Evolutionary conservation across 495 filamentous ascomycete species (phyloP).

Genomic region (Podospora pseudoanserina): DNA sequence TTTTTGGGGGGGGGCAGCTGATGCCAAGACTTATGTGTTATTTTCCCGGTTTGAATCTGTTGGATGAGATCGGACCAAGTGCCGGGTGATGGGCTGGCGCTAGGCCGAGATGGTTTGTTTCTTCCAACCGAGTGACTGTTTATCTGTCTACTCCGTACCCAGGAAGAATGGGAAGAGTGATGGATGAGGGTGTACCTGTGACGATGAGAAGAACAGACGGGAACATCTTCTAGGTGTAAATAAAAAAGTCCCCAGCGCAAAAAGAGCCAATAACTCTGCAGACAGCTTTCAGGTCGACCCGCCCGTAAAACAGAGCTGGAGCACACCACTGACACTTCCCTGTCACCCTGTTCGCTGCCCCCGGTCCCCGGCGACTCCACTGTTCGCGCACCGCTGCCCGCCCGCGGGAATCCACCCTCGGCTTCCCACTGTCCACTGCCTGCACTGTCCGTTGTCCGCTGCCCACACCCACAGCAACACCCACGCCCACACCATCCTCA

Average conservation of each 20-base stretch:
- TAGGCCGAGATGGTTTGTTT: neutral
- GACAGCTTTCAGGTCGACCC: neutral
- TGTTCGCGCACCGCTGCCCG: conserved; percentile 23
- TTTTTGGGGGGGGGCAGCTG: neutral
- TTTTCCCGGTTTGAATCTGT: conserved; percentile 1
- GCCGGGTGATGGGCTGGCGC: neutral
- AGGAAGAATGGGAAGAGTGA: neutral
- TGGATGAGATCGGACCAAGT: neutral
- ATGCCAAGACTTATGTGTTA: conserved; percentile 2
- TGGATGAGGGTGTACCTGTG: neutral
- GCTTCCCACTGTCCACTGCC: conserved; percentile 16
- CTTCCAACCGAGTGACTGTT: neutral
- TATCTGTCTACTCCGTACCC: neutral
- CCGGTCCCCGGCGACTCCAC: conserved; percentile 20
- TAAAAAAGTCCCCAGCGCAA: neutral
- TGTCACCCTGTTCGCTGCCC: conserved; percentile 19
- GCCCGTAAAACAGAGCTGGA: neutral
- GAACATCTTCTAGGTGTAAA: neutral
- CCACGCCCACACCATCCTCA: conserved; percentile 8
- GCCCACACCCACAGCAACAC: conserved; percentile 15
- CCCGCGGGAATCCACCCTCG: conserved; percentile 29
- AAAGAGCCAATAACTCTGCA: too few relatives aligned
- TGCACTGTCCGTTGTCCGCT: conserved; percentile 10
- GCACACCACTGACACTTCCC: neutral
- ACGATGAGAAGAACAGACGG: neutral